Percentiles rank a stretch among this genome's conserved stretches.
phyloP scores from a whole-genome alignment of 495 filamentous ascomycete species.

The Penicillium malachiteum region DNA sequence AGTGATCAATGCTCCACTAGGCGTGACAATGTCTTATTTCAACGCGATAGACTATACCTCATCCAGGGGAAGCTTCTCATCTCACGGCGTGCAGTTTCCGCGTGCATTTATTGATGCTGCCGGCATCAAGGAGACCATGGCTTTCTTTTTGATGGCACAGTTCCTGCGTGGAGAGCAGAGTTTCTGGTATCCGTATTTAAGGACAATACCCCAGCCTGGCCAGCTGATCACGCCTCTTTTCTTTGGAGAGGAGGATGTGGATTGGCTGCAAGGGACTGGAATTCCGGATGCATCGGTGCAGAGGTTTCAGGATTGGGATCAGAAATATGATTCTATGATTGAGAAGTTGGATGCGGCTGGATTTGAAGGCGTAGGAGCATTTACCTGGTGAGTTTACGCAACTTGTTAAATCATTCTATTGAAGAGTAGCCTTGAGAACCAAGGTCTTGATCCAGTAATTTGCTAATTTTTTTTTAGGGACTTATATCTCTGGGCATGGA shows the following conservation, averaged over 20 bases:
- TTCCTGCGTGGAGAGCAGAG: constrained; percentile 46
- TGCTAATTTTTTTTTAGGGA: constrained; percentile 45
- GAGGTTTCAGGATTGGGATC: constrained; percentile 42
- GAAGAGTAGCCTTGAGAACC: neutral
- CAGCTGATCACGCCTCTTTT: constrained; percentile 58
- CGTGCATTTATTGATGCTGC: constrained; percentile 35
- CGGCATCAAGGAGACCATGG: constrained; percentile 36
- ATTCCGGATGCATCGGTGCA: constrained; percentile 48
- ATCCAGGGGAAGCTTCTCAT: constrained; percentile 25
- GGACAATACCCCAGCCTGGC: constrained; percentile 52
- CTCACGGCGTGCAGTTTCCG: constrained; percentile 37
- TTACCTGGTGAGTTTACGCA: constrained; percentile 41
- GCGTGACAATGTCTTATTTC: constrained; percentile 52
- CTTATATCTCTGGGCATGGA: constrained; percentile 63
- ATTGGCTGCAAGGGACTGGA: constrained; percentile 61
- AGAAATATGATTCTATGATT: constrained; percentile 48
- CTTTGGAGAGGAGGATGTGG: constrained; percentile 55
- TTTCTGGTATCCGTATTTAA: constrained; percentile 64
- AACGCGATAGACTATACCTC: constrained; percentile 42
- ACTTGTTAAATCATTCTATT: too few species aligned
- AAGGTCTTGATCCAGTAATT: neutral
- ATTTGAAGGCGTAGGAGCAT: constrained; percentile 31
- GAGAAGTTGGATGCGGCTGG: constrained; percentile 35
- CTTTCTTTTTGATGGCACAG: constrained; percentile 61
- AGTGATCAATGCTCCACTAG: constrained; percentile 45